Evolutionary conservation across 108 stramenopile genomes (phyloP), one percentile per base, ranked within the genome.

Genomic region (Cylindrotheca fusiformis): DNA sequence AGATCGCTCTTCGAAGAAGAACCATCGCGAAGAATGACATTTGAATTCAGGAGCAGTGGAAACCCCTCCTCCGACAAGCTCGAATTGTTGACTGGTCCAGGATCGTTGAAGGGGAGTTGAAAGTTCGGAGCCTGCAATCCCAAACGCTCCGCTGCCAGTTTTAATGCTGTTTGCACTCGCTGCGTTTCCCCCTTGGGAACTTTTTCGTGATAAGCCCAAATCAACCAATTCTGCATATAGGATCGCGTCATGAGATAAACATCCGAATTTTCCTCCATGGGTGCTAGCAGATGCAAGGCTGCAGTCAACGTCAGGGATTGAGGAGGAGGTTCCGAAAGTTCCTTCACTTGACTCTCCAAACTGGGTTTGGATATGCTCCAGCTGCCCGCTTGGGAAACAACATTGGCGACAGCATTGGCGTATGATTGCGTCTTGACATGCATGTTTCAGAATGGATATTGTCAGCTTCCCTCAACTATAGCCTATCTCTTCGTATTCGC

Each of bases 31-130:
- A 84, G 63, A 22, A 55, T 45, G 12, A 84, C 86, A 63, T 87
- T 75, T n/a, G 76, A 72, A 26, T 80, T 63, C 32, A 90, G 64
- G 14, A 81, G 41, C 12, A 86, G 47, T 25, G 80, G 74, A 70
- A 79, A 65, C 14, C 63, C 78, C 26, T 74, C 52, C 28, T 69
- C 25, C 1, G 80, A 79, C 19, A 91, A 45, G n/a, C 68, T 58
- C 8, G 72, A 69, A 31, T 72, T 55, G 75, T 91, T 82, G 27
- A 91, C 76, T 10, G 90, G 84, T 48, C 90, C 90, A 29, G 90
- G 90, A 61, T 77, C 67, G 22, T 60, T 54, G 56, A 79, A 72
- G 26, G 66, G 50, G 25, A 58, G 45, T 12, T 64, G 57, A 21
- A 55, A 33, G 19, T 58, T 32, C 0, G 83, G 86, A 26, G 63